Evolutionary conservation across 306 rosid species (phyloP), one percentile per base, ranked within the genome.

Genomic region (Rosa persica): DNA sequence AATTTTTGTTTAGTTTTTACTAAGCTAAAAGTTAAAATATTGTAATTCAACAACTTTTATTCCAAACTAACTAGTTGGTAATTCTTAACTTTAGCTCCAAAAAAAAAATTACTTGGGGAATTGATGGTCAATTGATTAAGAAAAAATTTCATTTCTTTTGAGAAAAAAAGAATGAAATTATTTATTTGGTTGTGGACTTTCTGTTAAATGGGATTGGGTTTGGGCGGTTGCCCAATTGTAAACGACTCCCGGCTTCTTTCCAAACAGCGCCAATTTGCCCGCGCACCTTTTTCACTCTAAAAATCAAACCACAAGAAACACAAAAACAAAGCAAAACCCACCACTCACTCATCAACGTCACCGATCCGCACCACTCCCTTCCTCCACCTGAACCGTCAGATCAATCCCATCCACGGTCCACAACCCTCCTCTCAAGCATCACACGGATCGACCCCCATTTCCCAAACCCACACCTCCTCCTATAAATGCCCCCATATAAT

Each of bases 311-410:
- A 60, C 48, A 46, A 22, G 66, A 44, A 34, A 61, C 66, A 72
- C 71, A 49, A 71, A 49, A 47, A 58, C 38, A 60, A 70, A 47
- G 38, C 52, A 15, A 64, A 54, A 38, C 1, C 42, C 46, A 46
- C 57, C 70, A 15, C 49, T 7, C 17, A 62, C 1, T 6, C 2
- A n/a, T 0, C 87, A 90, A 84, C 83, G 90, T 86, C 86, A 83
- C 34, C 79, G 75, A 89, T 89, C 92, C 85, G 25, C 12, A 17
- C 5, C 8, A 22, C 0, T 19, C 17, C 8, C 0, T 27, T 0
- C 1, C 17, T 44, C 0, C 42, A 79, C 79, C 75, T 42, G 1
- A 11, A 34, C 80, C 87, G 86, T 81, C n/a, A 22, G 51, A 2
- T 3, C 0, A 25, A 72, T 0, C 0, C 6, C 43, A 86, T 84